Base-by-base conservation (phyloP, 352 stramenopile species). In the Pythium catenulatum region DNA sequence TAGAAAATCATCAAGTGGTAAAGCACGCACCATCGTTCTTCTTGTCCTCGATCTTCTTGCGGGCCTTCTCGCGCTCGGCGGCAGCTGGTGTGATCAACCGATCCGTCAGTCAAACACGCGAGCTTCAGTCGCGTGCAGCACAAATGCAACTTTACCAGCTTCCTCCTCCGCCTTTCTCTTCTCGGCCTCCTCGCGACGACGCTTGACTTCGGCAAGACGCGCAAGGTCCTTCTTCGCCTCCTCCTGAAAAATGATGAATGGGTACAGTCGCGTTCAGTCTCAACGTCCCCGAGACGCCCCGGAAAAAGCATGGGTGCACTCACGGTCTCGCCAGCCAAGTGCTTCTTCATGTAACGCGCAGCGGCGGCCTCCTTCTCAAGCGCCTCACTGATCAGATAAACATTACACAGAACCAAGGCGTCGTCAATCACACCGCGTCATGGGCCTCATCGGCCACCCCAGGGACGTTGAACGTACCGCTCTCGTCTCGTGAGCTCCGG, bases 151-250 rank as follows among this genome's bases (percentile, higher is more conserved):
- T 15, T 7, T n/a, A 96, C 93, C 94, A 79, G 87, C 94, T 79
- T 98, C 95, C 76, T 97, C 95, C 81, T 97, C 93, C 82, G 96
- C 94, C 90, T 95, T 96, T 85, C 93, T 93, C 81, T 95, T 90
- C 5, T 97, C 95, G 2, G 94, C 94, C 70, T 98, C 96, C 45
- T 98, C 96, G 61, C 96, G 94, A 75, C 96, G 93, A 73, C 94
- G 94, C 85, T 95, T 95, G 30, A 97, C 95, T 72, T 97, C 95
- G 23, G 92, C 87, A 25, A 98, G 88, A 66, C 96, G 94, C 61
- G 92, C 94, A 58, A 98, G 83, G 82, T 98, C 96, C 79, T 96
- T 96, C 92, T 98, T 98, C 17, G 94, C 94, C 75, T 98, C 95
- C 1, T 97, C 95, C 90, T 95, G 82, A 8, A 79, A n/a, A n/a